Evolutionary conservation across 352 stramenopile genomes (phyloP).

Genomic region (Globisporangium heterothallicum): DNA sequence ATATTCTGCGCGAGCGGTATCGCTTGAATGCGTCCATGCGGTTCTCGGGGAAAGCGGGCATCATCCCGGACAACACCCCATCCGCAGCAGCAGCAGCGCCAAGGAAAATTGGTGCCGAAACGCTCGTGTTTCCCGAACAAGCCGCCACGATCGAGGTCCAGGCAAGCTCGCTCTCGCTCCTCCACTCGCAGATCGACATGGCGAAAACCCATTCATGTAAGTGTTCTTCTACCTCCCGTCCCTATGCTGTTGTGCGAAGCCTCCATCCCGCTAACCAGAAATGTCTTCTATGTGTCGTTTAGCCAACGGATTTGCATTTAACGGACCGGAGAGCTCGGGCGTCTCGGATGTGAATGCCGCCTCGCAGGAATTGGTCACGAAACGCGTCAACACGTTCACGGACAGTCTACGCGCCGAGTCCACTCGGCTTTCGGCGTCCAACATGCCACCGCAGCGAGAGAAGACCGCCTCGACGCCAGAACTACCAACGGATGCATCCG

Average conservation of each 20-base stretch:
- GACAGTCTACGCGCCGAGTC: not conserved
- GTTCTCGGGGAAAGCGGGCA: constrained; percentile 12
- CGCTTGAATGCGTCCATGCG: constrained; percentile 15
- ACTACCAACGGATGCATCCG: not conserved
- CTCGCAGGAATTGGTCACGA: constrained; percentile 23
- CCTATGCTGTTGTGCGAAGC: not conserved
- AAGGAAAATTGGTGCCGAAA: not conserved
- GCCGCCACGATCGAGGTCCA: not conserved
- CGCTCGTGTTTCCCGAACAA: constrained; percentile 10
- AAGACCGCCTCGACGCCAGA: not conserved
- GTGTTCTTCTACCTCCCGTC: too few species aligned
- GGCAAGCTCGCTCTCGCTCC: constrained; percentile 6
- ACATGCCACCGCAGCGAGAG: not conserved
- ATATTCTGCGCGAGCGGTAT: constrained; percentile 57
- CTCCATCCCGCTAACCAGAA: too few species aligned
- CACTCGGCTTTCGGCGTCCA: not conserved
- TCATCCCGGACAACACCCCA: constrained; percentile 6
- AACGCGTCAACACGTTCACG: constrained; percentile 21
- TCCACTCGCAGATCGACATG: constrained; percentile 6
- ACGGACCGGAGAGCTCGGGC: constrained; percentile 14
- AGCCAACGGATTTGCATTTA: constrained; percentile 34
- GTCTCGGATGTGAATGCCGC: not conserved
- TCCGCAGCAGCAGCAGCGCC: not conserved
- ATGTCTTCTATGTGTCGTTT: not conserved
- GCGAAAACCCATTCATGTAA: constrained; percentile 11